A percentile compares a stretch with the other conserved stretches of the same genome.
Evolutionary conservation across 2,329 filamentous ascomycete species (phyloP).

Genomic region (Talaromyces albobiverticillius): DNA sequence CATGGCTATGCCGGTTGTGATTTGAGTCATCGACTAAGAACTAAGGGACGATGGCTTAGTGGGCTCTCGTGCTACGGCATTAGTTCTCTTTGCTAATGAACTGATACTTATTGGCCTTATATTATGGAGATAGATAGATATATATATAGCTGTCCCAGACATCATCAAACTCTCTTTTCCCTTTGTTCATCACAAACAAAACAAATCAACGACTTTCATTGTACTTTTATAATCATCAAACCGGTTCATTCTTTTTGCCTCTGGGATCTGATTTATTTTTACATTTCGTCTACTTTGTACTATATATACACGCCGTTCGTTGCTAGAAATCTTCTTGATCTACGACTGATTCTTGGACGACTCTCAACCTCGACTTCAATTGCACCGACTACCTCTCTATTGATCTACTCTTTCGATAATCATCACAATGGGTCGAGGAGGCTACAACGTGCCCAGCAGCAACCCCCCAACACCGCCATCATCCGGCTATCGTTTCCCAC

Average conservation of each 20-base stretch:
- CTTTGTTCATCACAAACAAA: not conserved
- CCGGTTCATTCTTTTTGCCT: too few species aligned
- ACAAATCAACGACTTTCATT: not conserved
- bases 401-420: not conserved
- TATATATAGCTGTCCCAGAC: not conserved
- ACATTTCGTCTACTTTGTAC: not conserved
- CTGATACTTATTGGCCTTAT: not conserved
- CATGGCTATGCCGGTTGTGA: not conserved
- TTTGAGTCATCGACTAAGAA: constrained; percentile 4
- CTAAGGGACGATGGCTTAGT: constrained; percentile 6
- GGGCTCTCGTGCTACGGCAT: not conserved
- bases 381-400: not conserved
- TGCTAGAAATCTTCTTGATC: not conserved
- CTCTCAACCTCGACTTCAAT: not conserved
- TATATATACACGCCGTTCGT: not conserved
- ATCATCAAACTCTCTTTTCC: not conserved
- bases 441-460: constrained; percentile 30
- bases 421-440: constrained; percentile 36
- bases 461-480: constrained; percentile 13
- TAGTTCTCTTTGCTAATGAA: not conserved
- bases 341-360: not conserved
- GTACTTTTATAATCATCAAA: not conserved
- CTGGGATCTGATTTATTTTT: too few species aligned
- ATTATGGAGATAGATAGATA: not conserved
- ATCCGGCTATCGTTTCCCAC: constrained; percentile 6